Conservation (phyloP, 352 stramenopile genomes). For the Phytopythium sindhum region DNA sequence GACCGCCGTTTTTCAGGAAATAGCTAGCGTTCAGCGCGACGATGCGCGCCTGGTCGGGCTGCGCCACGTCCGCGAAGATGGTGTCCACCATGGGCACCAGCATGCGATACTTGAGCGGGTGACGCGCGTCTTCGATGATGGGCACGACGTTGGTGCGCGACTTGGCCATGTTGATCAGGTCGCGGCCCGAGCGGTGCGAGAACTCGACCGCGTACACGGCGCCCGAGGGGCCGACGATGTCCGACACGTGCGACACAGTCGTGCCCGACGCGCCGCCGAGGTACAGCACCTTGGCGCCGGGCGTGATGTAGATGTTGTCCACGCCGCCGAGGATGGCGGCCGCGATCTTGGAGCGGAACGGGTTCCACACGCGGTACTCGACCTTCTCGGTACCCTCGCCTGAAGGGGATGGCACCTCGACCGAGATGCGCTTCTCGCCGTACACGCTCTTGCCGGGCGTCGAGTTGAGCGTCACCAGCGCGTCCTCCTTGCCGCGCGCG, state of each 20-base stretch:
- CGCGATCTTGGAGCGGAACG: constrained; percentile 99
- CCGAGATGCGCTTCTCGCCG: constrained; percentile 98
- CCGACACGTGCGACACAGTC: constrained; percentile 98
- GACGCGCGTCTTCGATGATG: constrained; percentile 98
- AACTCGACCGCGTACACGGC: constrained; percentile 99
- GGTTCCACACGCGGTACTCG: constrained; percentile 99
- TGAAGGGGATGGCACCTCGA: constrained; percentile 92
- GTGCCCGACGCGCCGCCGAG: constrained; percentile 98
- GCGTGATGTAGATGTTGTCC: constrained; percentile 98
- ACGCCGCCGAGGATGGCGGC: constrained; percentile 98
- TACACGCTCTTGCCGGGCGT: constrained; percentile 98
- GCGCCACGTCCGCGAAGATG: constrained; percentile 99
- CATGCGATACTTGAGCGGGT: constrained; percentile 99
- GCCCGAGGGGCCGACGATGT: constrained; percentile 97
- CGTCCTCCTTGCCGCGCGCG: constrained; percentile 98
- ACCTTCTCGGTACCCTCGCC: constrained; percentile 94
- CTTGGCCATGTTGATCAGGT: constrained; percentile 99
- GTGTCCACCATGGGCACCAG: constrained; percentile 98
- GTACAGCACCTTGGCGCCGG: constrained; percentile 98
- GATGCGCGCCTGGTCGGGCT: constrained; percentile 99
- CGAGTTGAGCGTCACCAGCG: constrained; percentile 98
- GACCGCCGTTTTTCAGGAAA: constrained; percentile 99
- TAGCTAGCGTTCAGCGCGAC: constrained; percentile 98
- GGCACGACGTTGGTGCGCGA: constrained; percentile 98
- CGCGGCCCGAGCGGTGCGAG: constrained; percentile 96